Evolutionary conservation across 1,284 basidiomycete species (phyloP), one percentile per base, ranked within the genome.

Genomic region (Termitomyces sp.): DNA sequence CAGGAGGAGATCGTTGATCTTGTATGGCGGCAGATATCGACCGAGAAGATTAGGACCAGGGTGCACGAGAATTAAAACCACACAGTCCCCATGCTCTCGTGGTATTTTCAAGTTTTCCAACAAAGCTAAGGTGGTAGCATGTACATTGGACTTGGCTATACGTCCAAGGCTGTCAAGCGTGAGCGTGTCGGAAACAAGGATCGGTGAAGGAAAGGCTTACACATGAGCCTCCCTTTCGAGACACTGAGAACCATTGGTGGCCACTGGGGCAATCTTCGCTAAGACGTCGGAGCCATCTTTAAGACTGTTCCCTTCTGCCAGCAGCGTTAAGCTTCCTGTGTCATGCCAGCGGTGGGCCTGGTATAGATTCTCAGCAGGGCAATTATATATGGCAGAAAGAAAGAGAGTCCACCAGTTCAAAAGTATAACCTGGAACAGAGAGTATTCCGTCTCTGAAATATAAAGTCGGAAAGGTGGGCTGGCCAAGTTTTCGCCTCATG

Each of bases 221-320:
- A 86, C 82, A 67, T 86, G 84, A 2, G 82, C 81, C 67, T 88
- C 86, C 50, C 84, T 75, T 64, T 88, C 84, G 26, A 88, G 69
- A 68, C 79, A 83, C 73, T 88, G 80, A 5, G 85, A 84, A 12
- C 80, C 84, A 65, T 85, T 85, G 2, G 83, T 83, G 57, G 85
- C 81, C 7, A 82, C 80, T 30, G 81, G 79, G 5, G 83, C 84
- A 61, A 88, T 84, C 70, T 88, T 88, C 1, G 86, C 86, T 28
- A 88, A 69, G 2, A 87, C 80, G 56, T 74, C 78, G 4, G 82
- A 82, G 30, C 83, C 79, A 65, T 87, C 84, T 70, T 87, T 86
- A 58, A 88, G 69, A 59, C 80, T 84, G 58, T 75, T 82, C 28
- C 86, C 86, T 65, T 86, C 83, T 0, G 83, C 81, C 43, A 88